A percentile compares a stretch with the other conserved stretches of the same genome.
phyloP scores from a whole-genome alignment of 2,329 filamentous ascomycete species.

The Aspergillus floridensis region DNA sequence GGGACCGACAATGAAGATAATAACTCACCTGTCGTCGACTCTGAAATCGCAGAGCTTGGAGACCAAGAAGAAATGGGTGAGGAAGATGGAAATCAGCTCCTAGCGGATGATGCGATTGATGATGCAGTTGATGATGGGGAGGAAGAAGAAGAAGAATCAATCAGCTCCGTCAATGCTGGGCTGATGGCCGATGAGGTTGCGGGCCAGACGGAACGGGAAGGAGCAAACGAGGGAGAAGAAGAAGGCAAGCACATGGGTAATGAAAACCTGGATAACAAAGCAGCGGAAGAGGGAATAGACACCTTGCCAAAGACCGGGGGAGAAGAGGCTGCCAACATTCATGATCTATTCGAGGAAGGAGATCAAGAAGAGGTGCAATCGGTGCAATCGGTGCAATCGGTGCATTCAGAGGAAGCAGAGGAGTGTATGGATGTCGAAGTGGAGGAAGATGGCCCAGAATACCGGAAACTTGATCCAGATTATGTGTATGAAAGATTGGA shows the following conservation, averaged over 20 bases:
- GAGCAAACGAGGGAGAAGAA: neutral
- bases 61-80: neutral
- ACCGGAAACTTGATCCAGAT: neutral
- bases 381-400: neutral
- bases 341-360: neutral
- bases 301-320: neutral
- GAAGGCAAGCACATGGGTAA: neutral
- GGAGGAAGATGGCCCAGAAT: neutral
- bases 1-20: neutral
- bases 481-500: neutral
- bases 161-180: neutral
- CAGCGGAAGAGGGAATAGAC: neutral
- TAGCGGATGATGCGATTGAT: neutral
- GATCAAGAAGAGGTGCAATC: neutral
- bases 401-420: neutral
- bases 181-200: neutral
- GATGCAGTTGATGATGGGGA: too few relatives aligned
- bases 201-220: neutral
- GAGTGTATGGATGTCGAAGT: neutral
- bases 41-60: neutral
- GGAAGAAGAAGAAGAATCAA: neutral
- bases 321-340: neutral
- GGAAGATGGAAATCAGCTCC: neutral
- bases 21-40: neutral
- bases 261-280: neutral